Evolutionary conservation across 768 basidiomycete species (phyloP), one percentile per base, ranked within the genome.

Genomic region (Collybia sp.): DNA sequence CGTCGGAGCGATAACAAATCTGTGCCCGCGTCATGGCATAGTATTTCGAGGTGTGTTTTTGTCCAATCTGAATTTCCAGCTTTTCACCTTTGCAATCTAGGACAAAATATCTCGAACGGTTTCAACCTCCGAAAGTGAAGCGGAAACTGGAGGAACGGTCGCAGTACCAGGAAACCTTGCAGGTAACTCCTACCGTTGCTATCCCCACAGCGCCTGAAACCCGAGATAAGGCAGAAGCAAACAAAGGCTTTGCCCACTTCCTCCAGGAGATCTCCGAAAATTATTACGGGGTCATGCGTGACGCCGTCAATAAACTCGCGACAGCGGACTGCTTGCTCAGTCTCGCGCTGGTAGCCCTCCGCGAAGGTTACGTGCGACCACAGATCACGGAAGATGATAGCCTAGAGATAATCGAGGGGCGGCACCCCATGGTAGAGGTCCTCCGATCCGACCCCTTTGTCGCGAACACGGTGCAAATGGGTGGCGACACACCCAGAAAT

Each of bases 401-500:
- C 18, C 68, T 97, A 11, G 83, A 89, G 49, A 87, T 97, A 25
- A 64, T 75, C 10, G 80, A 84, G n/a, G 94, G 91, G 0, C 76
- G 93, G 10, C 95, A 99, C 69, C 95, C 95, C 0, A 92, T 98
- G 80, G 80, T 94, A 12, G 94, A 96, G 61, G 75, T 75, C 8
- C 65, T 93, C 16, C 71, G 81, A 33, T 67, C 82, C 1, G 82
- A 88, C 50, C 90, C 93, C 2, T 95, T 91, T 64, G 84, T 97
- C 1, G 85, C 92, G 2, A 97, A 96, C 60, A 77, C 81, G 11
- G 63, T 95, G 13, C 56, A 64, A 1, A 80, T 96, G 59, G 85
- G 85, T 6, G 75, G 68, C 13, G 70, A 58, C 12, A 58, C 65
- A 15, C 62, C 79, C 2, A 65, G 76, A 36, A 79, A 69, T 58